Evolutionary conservation across 352 stramenopile genomes (phyloP).

Genomic region (Globisporangium irregulare): DNA sequence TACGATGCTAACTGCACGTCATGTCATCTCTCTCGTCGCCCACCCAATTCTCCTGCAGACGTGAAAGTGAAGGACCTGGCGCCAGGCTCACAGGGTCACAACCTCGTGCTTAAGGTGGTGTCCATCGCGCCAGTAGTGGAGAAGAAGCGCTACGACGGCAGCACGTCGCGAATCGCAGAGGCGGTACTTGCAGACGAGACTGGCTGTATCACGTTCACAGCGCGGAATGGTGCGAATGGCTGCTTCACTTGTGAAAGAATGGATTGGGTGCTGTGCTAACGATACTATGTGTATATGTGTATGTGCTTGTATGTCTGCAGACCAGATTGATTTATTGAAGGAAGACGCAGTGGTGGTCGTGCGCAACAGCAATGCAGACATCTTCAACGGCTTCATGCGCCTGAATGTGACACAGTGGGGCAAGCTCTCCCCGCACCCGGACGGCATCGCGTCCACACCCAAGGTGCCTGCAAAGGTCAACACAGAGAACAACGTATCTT

Average conservation of each 20-base stretch:
- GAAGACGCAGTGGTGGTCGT: conserved; percentile 59
- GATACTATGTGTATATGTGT: neutral
- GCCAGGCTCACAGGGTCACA: conserved; percentile 75
- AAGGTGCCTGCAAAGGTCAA: conserved; percentile 42
- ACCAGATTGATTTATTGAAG: conserved; percentile 73
- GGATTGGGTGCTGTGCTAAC: neutral
- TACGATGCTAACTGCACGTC: neutral
- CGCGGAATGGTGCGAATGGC: conserved; percentile 58
- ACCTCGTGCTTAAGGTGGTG: conserved; percentile 73
- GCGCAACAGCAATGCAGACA: conserved; percentile 80
- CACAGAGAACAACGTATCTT: conserved; percentile 71
- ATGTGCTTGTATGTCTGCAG: conserved; percentile 24
- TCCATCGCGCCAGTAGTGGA: conserved; percentile 52
- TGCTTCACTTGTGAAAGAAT: neutral
- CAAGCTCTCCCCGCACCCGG: conserved; percentile 69
- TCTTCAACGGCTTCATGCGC: conserved; percentile 85
- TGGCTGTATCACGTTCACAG: conserved; percentile 77
- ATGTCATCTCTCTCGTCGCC: neutral
- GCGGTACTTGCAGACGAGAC: conserved; percentile 79
- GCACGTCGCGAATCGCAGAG: conserved; percentile 65
- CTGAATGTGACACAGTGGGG: conserved; percentile 86
- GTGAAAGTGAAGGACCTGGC: conserved; percentile 75
- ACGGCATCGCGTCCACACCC: conserved; percentile 73
- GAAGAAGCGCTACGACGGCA: conserved; percentile 75
- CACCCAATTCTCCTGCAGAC: conserved; percentile 33